Evolutionary conservation across 2,329 filamentous ascomycete species (phyloP).

Genomic region (Alternaria tenuissima): DNA sequence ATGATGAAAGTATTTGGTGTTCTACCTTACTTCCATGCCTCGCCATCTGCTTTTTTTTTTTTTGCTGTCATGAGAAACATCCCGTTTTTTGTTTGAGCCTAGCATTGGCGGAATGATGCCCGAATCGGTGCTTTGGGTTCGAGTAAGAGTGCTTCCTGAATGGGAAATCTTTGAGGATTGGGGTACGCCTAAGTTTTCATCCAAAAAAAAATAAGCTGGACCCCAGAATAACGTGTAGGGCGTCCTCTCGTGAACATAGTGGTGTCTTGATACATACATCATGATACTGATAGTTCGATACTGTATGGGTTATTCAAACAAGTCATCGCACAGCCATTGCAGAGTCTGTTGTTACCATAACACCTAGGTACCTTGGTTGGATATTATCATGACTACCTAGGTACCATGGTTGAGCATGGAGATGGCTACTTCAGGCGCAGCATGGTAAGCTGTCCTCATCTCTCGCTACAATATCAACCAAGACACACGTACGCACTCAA

Average conservation of each 20-base stretch:
- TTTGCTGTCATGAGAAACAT: neutral
- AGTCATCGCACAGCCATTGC: neutral
- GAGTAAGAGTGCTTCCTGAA: neutral
- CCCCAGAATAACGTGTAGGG: neutral
- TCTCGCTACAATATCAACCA: neutral
- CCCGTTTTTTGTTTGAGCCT: neutral
- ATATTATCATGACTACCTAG: neutral
- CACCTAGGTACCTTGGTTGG: neutral
- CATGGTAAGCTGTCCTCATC: neutral
- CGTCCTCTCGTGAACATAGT: neutral
- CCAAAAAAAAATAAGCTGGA: neutral
- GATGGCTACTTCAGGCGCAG: neutral
- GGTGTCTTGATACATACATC: neutral
- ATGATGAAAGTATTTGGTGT: neutral
- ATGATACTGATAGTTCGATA: neutral
- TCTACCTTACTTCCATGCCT: neutral
- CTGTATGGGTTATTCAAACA: neutral
- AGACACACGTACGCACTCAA: neutral
- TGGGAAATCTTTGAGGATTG: neutral
- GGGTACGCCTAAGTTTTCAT: neutral
- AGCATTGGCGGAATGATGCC: neutral
- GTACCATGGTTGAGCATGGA: neutral
- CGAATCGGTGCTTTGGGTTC: neutral
- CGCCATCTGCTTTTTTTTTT: neutral
- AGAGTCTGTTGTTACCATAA: neutral